phyloP scores from a whole-genome alignment of 2,329 filamentous ascomycete species.

The Lasiodiplodia theobromae region DNA sequence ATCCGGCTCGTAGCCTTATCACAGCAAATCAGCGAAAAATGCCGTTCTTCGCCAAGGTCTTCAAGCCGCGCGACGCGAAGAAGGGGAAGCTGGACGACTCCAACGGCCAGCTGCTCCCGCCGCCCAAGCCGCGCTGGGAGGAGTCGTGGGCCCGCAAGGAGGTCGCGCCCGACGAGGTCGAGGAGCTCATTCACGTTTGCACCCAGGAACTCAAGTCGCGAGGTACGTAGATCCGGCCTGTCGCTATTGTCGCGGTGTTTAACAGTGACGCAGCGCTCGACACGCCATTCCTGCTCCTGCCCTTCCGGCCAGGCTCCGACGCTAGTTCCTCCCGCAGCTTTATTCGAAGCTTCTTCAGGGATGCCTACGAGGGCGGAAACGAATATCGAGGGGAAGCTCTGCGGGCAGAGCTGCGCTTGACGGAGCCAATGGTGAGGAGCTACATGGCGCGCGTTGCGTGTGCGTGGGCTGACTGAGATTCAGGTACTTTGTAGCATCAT shows the following conservation, averaged over 20 bases:
- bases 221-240: constrained; percentile 64
- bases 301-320: constrained; percentile 92
- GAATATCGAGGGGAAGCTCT: constrained; percentile 72
- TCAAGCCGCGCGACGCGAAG: constrained; percentile 82
- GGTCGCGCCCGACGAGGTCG: constrained; percentile 88
- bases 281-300: constrained; percentile 89
- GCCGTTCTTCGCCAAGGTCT: constrained; percentile 66
- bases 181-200: constrained; percentile 83
- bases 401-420: constrained; percentile 86
- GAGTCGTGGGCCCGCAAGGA: constrained; percentile 85
- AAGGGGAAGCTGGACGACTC: constrained; percentile 54
- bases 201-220: constrained; percentile 91
- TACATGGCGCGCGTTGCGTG: constrained; percentile 18
- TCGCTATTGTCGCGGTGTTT: constrained; percentile 17
- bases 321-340: constrained; percentile 86
- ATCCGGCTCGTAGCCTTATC: constrained; percentile 16
- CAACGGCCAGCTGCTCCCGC: constrained; percentile 53
- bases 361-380: constrained; percentile 64
- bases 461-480: constrained; percentile 34
- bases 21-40: constrained; percentile 43
- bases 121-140: constrained; percentile 80
- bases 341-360: constrained; percentile 88
- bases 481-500: constrained; percentile 91
- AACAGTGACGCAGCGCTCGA: constrained; percentile 71
- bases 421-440: constrained; percentile 83